Percentiles rank a stretch among this genome's conserved stretches.
Conservation (phyloP, 257 asterid species). For the Solanum gandarillasii region DNA sequence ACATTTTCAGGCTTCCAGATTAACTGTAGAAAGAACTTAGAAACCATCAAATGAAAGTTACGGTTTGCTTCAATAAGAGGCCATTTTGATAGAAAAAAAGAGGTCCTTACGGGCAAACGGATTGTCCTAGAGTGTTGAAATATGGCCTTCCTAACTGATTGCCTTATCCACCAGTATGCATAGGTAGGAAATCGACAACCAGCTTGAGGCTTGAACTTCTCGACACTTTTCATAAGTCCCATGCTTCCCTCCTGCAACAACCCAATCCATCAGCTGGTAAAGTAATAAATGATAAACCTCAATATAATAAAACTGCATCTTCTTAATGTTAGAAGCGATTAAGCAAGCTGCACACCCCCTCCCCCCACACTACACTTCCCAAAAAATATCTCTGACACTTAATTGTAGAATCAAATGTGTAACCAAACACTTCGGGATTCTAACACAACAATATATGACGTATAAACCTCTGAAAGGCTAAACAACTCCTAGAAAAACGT, state of each 20-base stretch:
- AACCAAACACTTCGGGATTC: neutral
- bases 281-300: neutral
- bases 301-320: neutral
- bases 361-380: neutral
- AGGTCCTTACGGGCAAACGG: constrained; percentile 77
- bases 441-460: neutral
- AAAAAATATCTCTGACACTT: neutral
- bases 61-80: neutral
- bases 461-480: neutral
- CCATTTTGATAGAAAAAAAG: constrained; percentile 14
- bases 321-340: neutral
- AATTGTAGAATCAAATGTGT: neutral
- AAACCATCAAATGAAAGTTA: neutral
- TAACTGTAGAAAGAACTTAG: neutral
- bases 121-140: constrained; percentile 85
- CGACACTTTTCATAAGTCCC: constrained; percentile 93
- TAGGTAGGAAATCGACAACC: constrained; percentile 91
- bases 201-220: constrained; percentile 73
- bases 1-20: neutral
- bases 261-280: neutral
- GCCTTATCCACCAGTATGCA: constrained; percentile 98
- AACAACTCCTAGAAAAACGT: neutral
- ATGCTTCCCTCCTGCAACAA: constrained; percentile 75
- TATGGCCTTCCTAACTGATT: constrained; percentile 65
- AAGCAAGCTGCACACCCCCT: neutral